phyloP scores from a whole-genome alignment of 768 basidiomycete species.

The Leccinum uliginosum region DNA sequence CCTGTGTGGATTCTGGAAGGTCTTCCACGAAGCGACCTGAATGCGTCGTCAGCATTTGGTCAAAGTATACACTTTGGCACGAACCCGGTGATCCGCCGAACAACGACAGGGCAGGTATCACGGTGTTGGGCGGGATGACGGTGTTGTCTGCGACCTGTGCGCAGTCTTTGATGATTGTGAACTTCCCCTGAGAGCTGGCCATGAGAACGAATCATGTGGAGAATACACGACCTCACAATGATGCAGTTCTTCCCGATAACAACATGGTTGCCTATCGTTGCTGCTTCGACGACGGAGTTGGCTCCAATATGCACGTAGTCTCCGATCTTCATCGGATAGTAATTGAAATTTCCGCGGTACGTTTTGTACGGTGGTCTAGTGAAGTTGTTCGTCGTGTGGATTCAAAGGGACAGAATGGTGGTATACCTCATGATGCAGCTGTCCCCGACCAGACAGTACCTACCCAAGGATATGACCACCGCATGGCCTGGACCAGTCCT shows the following conservation, averaged over 20 bases:
- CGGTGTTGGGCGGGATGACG: conserved; percentile 86
- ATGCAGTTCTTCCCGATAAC: conserved; percentile 95
- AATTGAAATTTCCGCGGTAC: conserved; percentile 88
- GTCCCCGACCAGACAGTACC: conserved; percentile 91
- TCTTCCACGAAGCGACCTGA: conserved; percentile 78
- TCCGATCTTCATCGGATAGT: conserved; percentile 96
- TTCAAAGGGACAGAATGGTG: background rate
- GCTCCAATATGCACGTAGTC: conserved; percentile 94
- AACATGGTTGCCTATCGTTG: conserved; percentile 89
- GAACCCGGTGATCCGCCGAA: conserved; percentile 89
- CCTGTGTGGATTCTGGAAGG: conserved; percentile 91
- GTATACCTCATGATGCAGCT: conserved; percentile 80
- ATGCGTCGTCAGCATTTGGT: conserved; percentile 1
- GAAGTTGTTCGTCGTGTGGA: background rate
- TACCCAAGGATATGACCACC: conserved; percentile 88
- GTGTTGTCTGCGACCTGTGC: conserved; percentile 86
- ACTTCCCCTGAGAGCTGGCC: conserved; percentile 67
- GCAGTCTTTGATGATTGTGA: conserved; percentile 95
- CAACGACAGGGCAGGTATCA: conserved; percentile 81
- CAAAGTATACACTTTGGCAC: conserved; percentile 11
- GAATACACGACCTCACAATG: conserved; percentile 53
- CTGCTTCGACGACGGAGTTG: conserved; percentile 88
- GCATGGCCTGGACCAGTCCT: conserved; percentile 88
- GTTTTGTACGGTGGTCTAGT: conserved; percentile 82
- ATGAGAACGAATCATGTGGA: conserved; percentile 2